Evolutionary conservation across 116 monocot species (phyloP).

Genomic region (Posidonia oceanica): DNA sequence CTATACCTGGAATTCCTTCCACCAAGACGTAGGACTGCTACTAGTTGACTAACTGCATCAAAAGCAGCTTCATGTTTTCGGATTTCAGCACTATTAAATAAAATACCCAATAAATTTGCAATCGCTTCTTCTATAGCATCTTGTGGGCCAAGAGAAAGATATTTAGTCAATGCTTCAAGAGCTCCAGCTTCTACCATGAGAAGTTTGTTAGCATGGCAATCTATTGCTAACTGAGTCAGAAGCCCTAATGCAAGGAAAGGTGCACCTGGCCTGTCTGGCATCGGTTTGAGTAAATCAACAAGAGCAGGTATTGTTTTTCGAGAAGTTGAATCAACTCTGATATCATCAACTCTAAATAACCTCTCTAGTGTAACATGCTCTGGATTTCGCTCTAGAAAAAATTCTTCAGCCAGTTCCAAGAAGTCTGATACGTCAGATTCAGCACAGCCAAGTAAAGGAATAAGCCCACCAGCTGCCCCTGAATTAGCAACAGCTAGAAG

Average conservation of each 20-base stretch:
- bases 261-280: conserved; percentile 94
- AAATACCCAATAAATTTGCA: conserved; percentile 71
- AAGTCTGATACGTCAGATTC: conserved; percentile 80
- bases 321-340: conserved; percentile 64
- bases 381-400: conserved; percentile 53
- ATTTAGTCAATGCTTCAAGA: conserved; percentile 79
- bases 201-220: conserved; percentile 57
- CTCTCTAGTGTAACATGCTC: conserved; percentile 68
- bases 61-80: conserved; percentile 68
- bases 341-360: conserved; percentile 88
- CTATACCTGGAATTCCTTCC: conserved; percentile 89
- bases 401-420: conserved; percentile 70
- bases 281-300: conserved; percentile 96
- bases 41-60: conserved; percentile 79
- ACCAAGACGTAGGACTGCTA: conserved; percentile 86
- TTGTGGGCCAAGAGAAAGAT: conserved; percentile 88
- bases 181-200: conserved; percentile 94
- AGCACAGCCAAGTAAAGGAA: conserved; percentile 95
- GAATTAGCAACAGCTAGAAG: conserved; percentile 85
- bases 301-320: conserved; percentile 80
- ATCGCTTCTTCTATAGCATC: conserved; percentile 91
- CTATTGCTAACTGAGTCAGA: conserved; percentile 67
- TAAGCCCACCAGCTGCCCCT: conserved; percentile 61
- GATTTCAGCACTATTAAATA: conserved; percentile 80
- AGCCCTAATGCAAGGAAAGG: conserved; percentile 79